Base-by-base conservation (phyloP, 768 basidiomycete species). In the Lactarius tabidus region DNA sequence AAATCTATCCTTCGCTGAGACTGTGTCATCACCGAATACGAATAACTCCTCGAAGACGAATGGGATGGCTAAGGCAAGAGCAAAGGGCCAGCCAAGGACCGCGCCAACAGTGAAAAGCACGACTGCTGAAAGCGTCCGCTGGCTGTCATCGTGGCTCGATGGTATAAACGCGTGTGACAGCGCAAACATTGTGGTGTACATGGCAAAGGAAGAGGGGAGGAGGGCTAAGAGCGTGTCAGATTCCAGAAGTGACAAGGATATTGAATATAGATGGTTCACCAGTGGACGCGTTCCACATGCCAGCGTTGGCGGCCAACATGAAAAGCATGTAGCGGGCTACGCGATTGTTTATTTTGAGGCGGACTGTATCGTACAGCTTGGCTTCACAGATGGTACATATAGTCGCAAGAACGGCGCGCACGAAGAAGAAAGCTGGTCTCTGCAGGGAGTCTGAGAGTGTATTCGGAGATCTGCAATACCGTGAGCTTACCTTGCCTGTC, bases 11-110 rank as follows among this genome's bases (percentile, higher is more conserved):
- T 80, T 75, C 4, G 82, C 71, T 35, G 82, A 73, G 31, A 89
- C 85, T 43, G 75, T 75, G 70, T 97, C 95, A 9, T 80, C 83
- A 43, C 90, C 87, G 60, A 79, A 84, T 28, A 95, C 74, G 71
- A 94, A 90, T 26, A 98, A 78, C 74, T 98, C 93, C 74, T 98
- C 97, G 54, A 92, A 75, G 15, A 95, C 85, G 70, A 96, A 95
- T 1, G 97, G 97, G 17, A 97, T 77, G 0, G 92, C 85, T 8
- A 98, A 80, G 0, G 91, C 87, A 20, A 94, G 81, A n/a, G 91
- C 81, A 74, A 99, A 99, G 7, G 97, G 97, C 97, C 97, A 99
- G 6, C 96, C 97, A 38, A 98, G 84, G 57, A 98, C 84, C 1
- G 87, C 92, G 6, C 93, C 95, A 7, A 85, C 73, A 1, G 91